Conservation (phyloP, 1,284 basidiomycete species). For the Ustilago curta region DNA sequence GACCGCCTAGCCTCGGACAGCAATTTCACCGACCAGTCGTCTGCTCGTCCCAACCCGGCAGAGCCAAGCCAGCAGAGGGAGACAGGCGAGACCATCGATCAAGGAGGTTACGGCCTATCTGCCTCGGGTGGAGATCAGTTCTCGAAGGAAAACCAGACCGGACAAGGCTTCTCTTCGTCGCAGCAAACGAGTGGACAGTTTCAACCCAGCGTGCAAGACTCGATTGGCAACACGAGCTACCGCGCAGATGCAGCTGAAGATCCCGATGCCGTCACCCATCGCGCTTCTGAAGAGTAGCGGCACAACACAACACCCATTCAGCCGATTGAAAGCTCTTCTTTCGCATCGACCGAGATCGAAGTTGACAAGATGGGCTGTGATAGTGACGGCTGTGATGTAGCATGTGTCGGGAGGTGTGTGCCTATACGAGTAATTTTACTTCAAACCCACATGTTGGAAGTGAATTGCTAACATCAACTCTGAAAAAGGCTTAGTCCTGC, state of each 20-base stretch:
- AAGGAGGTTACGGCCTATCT: constrained; percentile 44
- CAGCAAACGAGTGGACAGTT: constrained; percentile 30
- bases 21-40: constrained; percentile 45
- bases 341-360: not conserved
- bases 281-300: constrained; percentile 11
- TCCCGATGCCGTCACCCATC: constrained; percentile 21
- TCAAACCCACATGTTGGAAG: not conserved
- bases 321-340: constrained; percentile 3
- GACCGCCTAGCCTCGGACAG: constrained; percentile 43
- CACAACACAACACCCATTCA: too few relatives aligned
- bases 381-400: too few relatives aligned
- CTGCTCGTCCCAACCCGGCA: constrained; percentile 30
- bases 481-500: not conserved
- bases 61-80: constrained; percentile 24
- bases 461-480: not conserved
- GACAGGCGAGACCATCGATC: constrained; percentile 40
- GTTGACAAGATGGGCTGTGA: not conserved
- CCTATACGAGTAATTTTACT: not conserved
- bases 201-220: constrained; percentile 41
- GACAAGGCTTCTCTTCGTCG: constrained; percentile 39
- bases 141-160: constrained; percentile 42
- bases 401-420: constrained; percentile 7
- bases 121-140: constrained; percentile 46
- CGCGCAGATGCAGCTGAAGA: constrained; percentile 30
- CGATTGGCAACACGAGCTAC: constrained; percentile 25